Percentiles rank a stretch among this genome's conserved stretches.
Conservation (phyloP, 257 asterid genomes). For the Rhazya stricta region DNA sequence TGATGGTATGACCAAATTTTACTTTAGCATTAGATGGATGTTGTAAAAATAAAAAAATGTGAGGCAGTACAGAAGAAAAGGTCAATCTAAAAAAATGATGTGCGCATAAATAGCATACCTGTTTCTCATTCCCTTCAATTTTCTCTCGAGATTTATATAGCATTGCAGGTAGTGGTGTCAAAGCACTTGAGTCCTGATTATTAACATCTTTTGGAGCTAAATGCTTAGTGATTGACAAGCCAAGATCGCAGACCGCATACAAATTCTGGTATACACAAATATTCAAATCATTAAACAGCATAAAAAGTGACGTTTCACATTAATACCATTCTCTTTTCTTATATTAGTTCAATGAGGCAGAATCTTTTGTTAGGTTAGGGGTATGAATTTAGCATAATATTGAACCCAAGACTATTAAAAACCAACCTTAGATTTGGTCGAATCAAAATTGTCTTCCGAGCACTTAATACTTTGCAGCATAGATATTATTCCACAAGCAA, state of each 20-base stretch:
- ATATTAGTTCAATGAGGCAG: not conserved
- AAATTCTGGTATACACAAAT: constrained; percentile 51
- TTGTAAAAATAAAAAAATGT: not conserved
- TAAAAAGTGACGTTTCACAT: not conserved
- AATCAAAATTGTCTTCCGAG: constrained; percentile 70
- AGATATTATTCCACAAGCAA: constrained; percentile 46
- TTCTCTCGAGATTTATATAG: constrained; percentile 55
- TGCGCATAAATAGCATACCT: constrained; percentile 40
- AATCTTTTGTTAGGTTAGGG: not conserved
- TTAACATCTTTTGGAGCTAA: constrained; percentile 52
- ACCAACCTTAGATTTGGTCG: constrained; percentile 75
- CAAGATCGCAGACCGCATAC: constrained; percentile 80
- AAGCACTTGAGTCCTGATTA: constrained; percentile 46
- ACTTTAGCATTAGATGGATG: not conserved
- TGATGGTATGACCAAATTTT: not conserved
- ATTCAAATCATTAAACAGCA: constrained; percentile 23
- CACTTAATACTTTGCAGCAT: constrained; percentile 61
- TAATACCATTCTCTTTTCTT: constrained; percentile 3
- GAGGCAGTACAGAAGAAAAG: not conserved
- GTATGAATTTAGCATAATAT: not conserved
- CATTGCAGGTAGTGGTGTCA: constrained; percentile 52
- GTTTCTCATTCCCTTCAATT: constrained; percentile 39
- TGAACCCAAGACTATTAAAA: not conserved
- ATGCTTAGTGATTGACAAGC: constrained; percentile 59
- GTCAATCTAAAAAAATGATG: constrained; percentile 1